Base-by-base conservation (phyloP, 202 grass and related monocot species). In the Setaria italica region DNA sequence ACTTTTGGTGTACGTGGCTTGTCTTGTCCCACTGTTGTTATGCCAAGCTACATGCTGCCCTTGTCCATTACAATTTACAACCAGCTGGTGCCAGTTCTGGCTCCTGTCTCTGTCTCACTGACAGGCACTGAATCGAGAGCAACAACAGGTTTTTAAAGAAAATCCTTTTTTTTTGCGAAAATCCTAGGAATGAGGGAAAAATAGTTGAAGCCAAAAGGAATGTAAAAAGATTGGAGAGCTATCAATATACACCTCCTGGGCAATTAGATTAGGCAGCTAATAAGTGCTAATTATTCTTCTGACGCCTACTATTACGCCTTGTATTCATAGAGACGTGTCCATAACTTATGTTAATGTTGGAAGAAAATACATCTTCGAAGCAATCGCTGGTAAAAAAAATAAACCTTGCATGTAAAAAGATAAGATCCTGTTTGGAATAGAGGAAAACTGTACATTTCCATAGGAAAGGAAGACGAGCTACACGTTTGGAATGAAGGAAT, bases 61-160 rank as follows among this genome's bases (percentile, higher is more conserved):
- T 58, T 58, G 55, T 58, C 55, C 55, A 21, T 56, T 20, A 19
- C 16, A 20, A 56, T 56, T 56, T 56, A 59, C 57, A 59, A 59
- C 57, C 13, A 20, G 67, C 17, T 33, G 55, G 21, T 32, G 41
- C 16, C 67, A 48, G 19, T 76, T 76, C 71, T 16, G 62, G 62
- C 30, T 15, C 29, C 25, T 25, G 25, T 25, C 25, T 25, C 60
- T 32, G 21, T 13, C 59, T 33, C 11, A 29, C 41, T 68, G 80
- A 74, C 55, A 55, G 37, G 37, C 81, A 15, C 76, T 73, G 49
- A 67, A 70, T 42, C 59, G 39, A 25, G 73, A 76, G 11, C 19
- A 76, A 25, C 5, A 76, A 2, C 25, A 25, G 25, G 25, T 25
- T 25, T 25, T 25, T 25, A 25, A 25, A 25, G 25, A 25, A 25